Evolutionary conservation across 2,329 filamentous ascomycete species (phyloP).

Genomic region (Aspergillus viridinutans): DNA sequence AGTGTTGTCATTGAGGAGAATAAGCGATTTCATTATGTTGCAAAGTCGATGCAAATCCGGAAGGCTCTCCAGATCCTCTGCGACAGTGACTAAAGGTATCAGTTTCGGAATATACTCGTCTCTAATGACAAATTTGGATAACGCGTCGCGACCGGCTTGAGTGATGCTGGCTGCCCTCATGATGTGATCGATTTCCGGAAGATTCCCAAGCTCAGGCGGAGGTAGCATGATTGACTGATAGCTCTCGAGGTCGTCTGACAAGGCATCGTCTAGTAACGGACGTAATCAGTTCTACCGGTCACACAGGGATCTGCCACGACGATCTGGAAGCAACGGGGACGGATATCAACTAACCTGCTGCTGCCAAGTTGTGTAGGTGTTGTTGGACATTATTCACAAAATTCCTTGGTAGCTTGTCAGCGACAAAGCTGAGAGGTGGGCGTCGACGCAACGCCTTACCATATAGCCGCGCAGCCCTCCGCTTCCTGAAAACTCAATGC

Average conservation of each 20-base stretch:
- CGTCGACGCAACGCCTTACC: slow-evolving; percentile 50
- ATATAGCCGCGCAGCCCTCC: slow-evolving; percentile 88
- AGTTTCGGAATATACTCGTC: slow-evolving; percentile 86
- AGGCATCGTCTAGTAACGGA: slow-evolving; percentile 63
- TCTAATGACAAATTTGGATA: slow-evolving; percentile 79
- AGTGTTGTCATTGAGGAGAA: slow-evolving; percentile 86
- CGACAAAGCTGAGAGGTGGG: slow-evolving; percentile 24
- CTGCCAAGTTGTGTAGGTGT: slow-evolving; percentile 59
- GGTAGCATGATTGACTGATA: slow-evolving; percentile 71
- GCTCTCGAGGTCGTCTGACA: slow-evolving; percentile 83
- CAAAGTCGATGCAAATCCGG: slow-evolving; percentile 84
- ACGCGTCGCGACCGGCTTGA: slow-evolving; percentile 71
- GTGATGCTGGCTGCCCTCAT: slow-evolving; percentile 76
- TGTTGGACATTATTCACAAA: slow-evolving; percentile 86
- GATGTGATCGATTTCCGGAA: slow-evolving; percentile 76
- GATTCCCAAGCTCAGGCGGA: slow-evolving; percentile 71
- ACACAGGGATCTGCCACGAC: slow-evolving; percentile 13
- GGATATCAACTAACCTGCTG: slow-evolving; percentile 50
- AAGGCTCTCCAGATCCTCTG: slow-evolving; percentile 86
- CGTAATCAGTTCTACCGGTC: slow-evolving; percentile 16
- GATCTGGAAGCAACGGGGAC: background rate
- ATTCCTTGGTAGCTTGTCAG: slow-evolving; percentile 58
- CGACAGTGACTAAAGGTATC: slow-evolving; percentile 78
- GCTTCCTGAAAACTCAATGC: slow-evolving; percentile 96
- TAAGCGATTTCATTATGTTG: slow-evolving; percentile 96